Base-by-base conservation (phyloP, 805 yeast species). In the Wickerhamiella kurtzmanii region DNA sequence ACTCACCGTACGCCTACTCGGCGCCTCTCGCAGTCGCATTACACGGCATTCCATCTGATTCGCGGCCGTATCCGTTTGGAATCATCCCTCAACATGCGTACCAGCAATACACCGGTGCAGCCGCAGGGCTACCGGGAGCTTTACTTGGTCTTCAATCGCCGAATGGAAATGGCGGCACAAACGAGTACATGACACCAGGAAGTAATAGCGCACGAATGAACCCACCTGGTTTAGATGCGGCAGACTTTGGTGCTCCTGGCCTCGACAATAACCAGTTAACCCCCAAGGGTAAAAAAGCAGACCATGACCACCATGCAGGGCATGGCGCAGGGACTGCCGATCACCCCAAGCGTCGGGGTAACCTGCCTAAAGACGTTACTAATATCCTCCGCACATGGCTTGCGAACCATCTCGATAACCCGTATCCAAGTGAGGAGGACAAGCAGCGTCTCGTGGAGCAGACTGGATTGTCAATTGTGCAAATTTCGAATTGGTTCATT, bases 401-500 rank as follows among this genome's bases (percentile, higher is more conserved):
- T 45, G 67, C 77, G 48, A 76, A 75, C 35, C 88, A 84, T 60
- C 65, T 82, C 55, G 76, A 79, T 50, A 82, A 83, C 57, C 95
- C 95, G 13, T 84, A 84, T 61, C 95, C 95, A 2, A 80, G 83
- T 45, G 82, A 82, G 46, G 75, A 76, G 42, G 94, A 84, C 56
- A 84, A 85, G 66, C 71, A 74, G 51, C 76, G 75, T 56, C 68
- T 84, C 47, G 74, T 82, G 71, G 68, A 71, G 54, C 71, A 73
- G 59, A 84, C 95, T 0, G 89, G 92, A 0, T 70, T 84, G 59
- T 81, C 84, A 52, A 77, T 80, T 62, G 85, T 82, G 50, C 95
- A 84, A 63, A 71, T 84, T 50, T 74, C 82, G 53, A 85, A 84
- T 60, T 84, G 95, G 95, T 84, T 84, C 57, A 85, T 84, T 58